These are phyloP conservation scores for Dryas alaskensis DNA, from an alignment of 306 rosid species.

Conservation along the genomic window DNA sequence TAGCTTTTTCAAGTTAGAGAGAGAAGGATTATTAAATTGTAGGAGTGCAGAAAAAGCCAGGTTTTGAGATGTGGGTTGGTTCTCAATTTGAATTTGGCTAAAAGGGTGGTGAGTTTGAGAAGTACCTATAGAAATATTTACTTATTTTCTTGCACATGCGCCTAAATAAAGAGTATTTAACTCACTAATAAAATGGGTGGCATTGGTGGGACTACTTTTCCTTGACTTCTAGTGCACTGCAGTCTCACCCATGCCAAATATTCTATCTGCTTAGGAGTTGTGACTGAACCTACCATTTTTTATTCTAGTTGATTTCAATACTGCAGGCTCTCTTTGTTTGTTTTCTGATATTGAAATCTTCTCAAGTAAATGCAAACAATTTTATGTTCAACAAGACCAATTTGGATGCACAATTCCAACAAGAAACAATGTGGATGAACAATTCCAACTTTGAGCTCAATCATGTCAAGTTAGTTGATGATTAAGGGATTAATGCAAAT, in stretches of 20 bases:
- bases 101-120: constrained; percentile 19
- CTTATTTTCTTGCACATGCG: constrained; percentile 25
- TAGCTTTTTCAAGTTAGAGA: constrained; percentile 18
- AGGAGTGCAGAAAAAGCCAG: constrained; percentile 49
- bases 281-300: no score
- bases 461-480: background rate
- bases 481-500: background rate
- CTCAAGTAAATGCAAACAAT: background rate
- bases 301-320: background rate
- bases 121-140: constrained; percentile 19
- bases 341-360: background rate
- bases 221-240: background rate
- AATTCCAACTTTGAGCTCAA: no score
- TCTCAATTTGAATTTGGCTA: constrained; percentile 29
- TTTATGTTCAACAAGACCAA: no score
- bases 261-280: no score
- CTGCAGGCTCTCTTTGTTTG: background rate
- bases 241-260: background rate
- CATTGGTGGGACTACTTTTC: background rate
- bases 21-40: constrained; percentile 6
- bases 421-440: no score
- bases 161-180: constrained; percentile 14
- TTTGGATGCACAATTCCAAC: no score
- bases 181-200: constrained; percentile 3
- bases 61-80: constrained; percentile 41